Evolutionary conservation across 1,284 basidiomycete species (phyloP).

Genomic region (Malassezia equina): DNA sequence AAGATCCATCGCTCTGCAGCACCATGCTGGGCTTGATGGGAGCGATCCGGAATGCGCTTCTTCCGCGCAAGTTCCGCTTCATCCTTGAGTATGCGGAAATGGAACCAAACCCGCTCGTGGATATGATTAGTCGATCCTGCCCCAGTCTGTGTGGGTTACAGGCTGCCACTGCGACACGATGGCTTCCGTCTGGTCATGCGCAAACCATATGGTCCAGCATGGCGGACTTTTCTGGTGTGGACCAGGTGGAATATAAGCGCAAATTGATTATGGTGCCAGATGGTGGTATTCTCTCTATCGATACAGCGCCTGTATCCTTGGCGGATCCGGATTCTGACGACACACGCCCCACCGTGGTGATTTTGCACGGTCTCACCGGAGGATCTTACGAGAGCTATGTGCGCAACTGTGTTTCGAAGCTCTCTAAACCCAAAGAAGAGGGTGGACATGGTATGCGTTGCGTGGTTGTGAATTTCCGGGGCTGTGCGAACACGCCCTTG

Average conservation of each 20-base stretch:
- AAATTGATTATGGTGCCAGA: conserved; percentile 39
- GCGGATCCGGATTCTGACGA: conserved; percentile 18
- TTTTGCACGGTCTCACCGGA: conserved; percentile 43
- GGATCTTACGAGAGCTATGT: conserved; percentile 45
- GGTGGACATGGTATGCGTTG: conserved; percentile 56
- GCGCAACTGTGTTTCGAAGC: conserved; percentile 31
- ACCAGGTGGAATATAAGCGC: conserved; percentile 36
- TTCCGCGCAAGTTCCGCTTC: conserved; percentile 6
- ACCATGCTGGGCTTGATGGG: background rate
- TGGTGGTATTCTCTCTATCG: conserved; percentile 38
- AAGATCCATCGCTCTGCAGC: background rate
- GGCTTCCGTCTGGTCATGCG: conserved; percentile 36
- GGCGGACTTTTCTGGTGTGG: conserved; percentile 27
- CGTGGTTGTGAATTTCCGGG: conserved; percentile 57
- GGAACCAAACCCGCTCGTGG: background rate
- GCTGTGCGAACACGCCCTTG: conserved; percentile 79
- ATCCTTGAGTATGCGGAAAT: conserved; percentile 1
- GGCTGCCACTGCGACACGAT: conserved; percentile 21
- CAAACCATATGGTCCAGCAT: conserved; percentile 42
- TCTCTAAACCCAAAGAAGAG: conserved; percentile 28
- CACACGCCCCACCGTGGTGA: conserved; percentile 33
- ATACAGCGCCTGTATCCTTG: conserved; percentile 25
- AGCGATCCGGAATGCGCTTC: background rate
- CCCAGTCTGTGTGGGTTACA: conserved; percentile 14
- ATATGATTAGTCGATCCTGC: conserved; percentile 4